Evolutionary conservation across 2,329 filamentous ascomycete species (phyloP).

Genomic region (Neopestalotiopsis sp.): DNA sequence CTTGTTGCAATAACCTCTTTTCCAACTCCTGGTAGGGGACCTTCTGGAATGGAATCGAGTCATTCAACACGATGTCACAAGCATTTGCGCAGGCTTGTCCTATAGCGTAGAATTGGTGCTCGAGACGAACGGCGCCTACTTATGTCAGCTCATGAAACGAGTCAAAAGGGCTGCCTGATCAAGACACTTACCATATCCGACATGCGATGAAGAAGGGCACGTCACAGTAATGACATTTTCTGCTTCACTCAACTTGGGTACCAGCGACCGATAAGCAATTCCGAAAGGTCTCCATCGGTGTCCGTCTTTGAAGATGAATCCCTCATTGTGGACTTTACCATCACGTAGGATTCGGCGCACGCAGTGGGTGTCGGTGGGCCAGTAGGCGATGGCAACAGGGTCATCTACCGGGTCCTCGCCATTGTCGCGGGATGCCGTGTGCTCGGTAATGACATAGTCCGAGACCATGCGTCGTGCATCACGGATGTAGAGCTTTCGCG

Average conservation of each 20-base stretch:
- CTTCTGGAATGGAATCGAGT: background rate
- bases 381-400: conserved; percentile 30
- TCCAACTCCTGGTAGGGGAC: background rate
- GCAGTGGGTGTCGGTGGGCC: conserved; percentile 32
- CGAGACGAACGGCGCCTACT: background rate
- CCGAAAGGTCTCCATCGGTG: conserved; percentile 27
- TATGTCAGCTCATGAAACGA: background rate
- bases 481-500: conserved; percentile 34
- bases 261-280: conserved; percentile 24
- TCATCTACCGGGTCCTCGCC: conserved; percentile 19
- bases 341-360: conserved; percentile 30
- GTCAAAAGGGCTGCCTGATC: background rate
- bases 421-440: conserved; percentile 23
- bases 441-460: conserved; percentile 31
- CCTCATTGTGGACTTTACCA: conserved; percentile 29
- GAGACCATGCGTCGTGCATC: conserved; percentile 33
- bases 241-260: conserved; percentile 22
- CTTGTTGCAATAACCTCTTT: background rate
- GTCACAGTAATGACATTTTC: conserved; percentile 23
- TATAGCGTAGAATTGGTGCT: conserved; percentile 21
- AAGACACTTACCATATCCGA: conserved; percentile 20
- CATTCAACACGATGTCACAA: conserved; percentile 16
- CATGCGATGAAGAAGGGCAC: conserved; percentile 25
- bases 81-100: conserved; percentile 22
- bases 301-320: conserved; percentile 28